Percentiles rank a stretch among this genome's conserved stretches.
Evolutionary conservation across 2,329 filamentous ascomycete genomes (phyloP).

Genomic region (Macrophomina pseudophaseolina): DNA sequence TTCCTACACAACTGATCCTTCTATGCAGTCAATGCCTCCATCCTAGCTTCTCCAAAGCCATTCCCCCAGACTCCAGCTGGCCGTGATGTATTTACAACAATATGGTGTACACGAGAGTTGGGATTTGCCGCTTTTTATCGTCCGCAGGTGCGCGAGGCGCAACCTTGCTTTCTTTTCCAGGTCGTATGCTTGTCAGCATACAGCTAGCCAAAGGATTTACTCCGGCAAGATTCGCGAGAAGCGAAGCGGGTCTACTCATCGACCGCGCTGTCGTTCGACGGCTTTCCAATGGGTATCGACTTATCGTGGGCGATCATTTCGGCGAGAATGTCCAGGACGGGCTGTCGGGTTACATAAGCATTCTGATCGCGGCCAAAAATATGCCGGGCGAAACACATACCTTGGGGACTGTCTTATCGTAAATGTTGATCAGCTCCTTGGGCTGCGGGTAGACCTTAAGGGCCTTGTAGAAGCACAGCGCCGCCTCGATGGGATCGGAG

Average conservation of each 20-base stretch:
- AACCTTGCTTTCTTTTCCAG: not conserved
- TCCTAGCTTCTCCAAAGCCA: slow-evolving; percentile 15
- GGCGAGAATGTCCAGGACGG: slow-evolving; percentile 92
- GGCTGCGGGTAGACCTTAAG: slow-evolving; percentile 98
- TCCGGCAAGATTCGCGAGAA: not conserved
- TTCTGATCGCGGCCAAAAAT: not conserved
- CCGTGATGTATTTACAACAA: slow-evolving; percentile 24
- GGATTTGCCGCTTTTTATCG: slow-evolving; percentile 6
- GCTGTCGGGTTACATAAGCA: slow-evolving; percentile 54
- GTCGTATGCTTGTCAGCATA: not conserved
- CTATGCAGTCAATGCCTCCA: slow-evolving; percentile 23
- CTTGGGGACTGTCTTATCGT: slow-evolving; percentile 98
- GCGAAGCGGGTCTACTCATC: slow-evolving; percentile 19
- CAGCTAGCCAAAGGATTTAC: slow-evolving; percentile 2
- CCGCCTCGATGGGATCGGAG: slow-evolving; percentile 76
- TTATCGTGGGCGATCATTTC: slow-evolving; percentile 97
- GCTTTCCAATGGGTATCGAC: slow-evolving; percentile 47
- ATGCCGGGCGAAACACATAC: slow-evolving; percentile 51
- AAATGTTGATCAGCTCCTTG: slow-evolving; percentile 90
- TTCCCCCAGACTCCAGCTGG: slow-evolving; percentile 19
- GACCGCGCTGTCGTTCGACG: not conserved
- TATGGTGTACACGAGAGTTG: slow-evolving; percentile 23
- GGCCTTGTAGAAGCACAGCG: slow-evolving; percentile 96
- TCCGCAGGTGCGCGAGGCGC: not conserved
- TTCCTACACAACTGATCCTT: slow-evolving; percentile 15